These are phyloP conservation scores for Penicillium aurantiogriseum DNA, from an alignment of 2,329 filamentous ascomycete genomes.

Conservation along the genomic window DNA sequence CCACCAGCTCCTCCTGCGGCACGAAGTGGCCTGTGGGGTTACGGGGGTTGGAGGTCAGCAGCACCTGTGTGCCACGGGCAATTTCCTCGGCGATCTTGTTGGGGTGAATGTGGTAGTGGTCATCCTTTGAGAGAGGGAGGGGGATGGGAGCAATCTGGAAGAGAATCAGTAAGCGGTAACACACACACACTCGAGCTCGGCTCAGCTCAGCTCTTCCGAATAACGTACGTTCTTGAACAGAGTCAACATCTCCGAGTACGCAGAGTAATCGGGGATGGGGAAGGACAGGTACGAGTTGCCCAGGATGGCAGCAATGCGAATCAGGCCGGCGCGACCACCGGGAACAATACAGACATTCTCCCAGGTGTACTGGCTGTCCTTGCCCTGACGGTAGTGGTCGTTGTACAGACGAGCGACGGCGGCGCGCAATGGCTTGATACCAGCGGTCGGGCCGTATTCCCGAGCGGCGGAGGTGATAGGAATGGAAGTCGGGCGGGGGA, in stretches of 20 bases:
- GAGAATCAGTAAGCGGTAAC: conserved; percentile 1
- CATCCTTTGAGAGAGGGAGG: conserved; percentile 76
- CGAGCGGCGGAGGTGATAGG: conserved; percentile 74
- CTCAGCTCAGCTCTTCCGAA: conserved; percentile 10
- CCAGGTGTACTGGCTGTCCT: conserved; percentile 88
- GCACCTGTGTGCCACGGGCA: conserved; percentile 78
- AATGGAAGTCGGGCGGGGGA: conserved; percentile 74
- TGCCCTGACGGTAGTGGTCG: conserved; percentile 82
- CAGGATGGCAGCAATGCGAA: conserved; percentile 89
- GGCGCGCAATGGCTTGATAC: conserved; percentile 84
- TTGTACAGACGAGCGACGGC: conserved; percentile 94
- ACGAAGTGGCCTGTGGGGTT: conserved; percentile 92
- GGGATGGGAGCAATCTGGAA: conserved; percentile 77
- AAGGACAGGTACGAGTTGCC: conserved; percentile 91
- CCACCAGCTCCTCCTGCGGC: conserved; percentile 75
- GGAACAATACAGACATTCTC: conserved; percentile 97
- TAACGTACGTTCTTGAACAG: conserved; percentile 73
- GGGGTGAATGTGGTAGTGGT: conserved; percentile 89
- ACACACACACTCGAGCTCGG: not conserved
- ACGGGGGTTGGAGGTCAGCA: conserved; percentile 90
- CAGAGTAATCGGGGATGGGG: conserved; percentile 93
- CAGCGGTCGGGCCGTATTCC: conserved; percentile 91
- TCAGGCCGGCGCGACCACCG: conserved; percentile 86
- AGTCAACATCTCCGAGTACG: conserved; percentile 96
- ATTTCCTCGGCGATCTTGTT: conserved; percentile 93